Base-by-base conservation (phyloP, 1,284 basidiomycete genomes). In the Leccinum pachyderme region DNA sequence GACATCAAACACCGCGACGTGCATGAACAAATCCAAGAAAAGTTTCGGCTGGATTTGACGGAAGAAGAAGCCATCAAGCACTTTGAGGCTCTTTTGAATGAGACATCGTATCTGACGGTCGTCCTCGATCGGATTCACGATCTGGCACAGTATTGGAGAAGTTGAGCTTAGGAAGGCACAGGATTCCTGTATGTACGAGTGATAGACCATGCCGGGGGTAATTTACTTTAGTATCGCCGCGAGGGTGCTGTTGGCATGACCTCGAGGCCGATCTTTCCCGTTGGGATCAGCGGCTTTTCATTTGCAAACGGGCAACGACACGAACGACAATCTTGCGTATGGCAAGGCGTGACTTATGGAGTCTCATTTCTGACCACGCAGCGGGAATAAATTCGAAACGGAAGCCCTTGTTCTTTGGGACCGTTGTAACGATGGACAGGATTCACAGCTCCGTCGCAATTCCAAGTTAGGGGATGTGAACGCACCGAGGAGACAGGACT, bases 21-120 rank as follows among this genome's bases (percentile, higher is more conserved):
- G 4, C 83, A 87, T 59, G 86, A 86, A 62, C 86, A 95, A 75
- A 88, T 99, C 15, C 93, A 98, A 67, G 96, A 98, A 63, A 99
- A 98, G 75, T 99, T 99, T 72, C 81, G 93, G 64, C 77, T 98
- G 52, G 93, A 97, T 69, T 77, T 98, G 44, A 91, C 89, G 2
- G 95, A 98, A 73, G 95, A 97, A 70, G 92, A 98, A 67, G 97
- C 97, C 7, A 95, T 98, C 73, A 93, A 95, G 73, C 92, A 96
- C 70, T 98, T 99, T 65, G 95, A 98, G 75, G 83, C 86, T 28
- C 72, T 98, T 53, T 73, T 99, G 58, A 97, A 96, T 67, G 95
- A 99, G 69, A 98, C 93, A 3, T 95, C 92, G 35, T 96, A 97
- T 71, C 83, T 98, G 63, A 93, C 93, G 0, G 92, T 90, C 29